phyloP scores from a whole-genome alignment of 257 asterid genomes.

The Nemophila menziesii region DNA sequence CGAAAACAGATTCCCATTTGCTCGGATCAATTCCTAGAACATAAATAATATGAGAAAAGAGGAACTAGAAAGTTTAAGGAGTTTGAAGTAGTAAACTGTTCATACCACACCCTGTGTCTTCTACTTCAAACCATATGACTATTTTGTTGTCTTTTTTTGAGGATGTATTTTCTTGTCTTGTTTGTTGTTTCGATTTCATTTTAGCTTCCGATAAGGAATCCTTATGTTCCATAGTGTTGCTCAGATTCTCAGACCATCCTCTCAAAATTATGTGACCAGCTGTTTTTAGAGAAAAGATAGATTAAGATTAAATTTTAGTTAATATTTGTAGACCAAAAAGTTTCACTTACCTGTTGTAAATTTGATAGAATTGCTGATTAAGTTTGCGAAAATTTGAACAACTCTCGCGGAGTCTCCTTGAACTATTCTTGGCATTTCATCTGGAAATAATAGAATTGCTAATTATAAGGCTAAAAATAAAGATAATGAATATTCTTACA shows the following conservation, averaged over 20 bases:
- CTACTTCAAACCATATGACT: conserved; percentile 80
- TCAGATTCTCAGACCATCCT: conserved; percentile 74
- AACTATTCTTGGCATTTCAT: conserved; percentile 82
- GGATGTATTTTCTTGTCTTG: conserved; percentile 27
- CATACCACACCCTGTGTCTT: conserved; percentile 90
- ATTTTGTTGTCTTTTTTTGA: conserved; percentile 47
- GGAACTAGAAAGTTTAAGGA: not conserved
- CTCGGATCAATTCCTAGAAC: conserved; percentile 63
- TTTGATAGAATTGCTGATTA: conserved; percentile 78
- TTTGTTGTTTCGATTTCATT: conserved; percentile 32
- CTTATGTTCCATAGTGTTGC: conserved; percentile 18
- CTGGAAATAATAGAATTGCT: conserved; percentile 26
- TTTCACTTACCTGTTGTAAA: conserved; percentile 64
- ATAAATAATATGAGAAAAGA: conserved; percentile 5
- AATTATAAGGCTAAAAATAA: conserved; percentile 5
- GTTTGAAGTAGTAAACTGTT: conserved; percentile 9
- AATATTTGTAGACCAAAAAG: not conserved
- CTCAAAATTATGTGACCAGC: conserved; percentile 77
- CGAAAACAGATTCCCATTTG: conserved; percentile 96
- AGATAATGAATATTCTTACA: not conserved
- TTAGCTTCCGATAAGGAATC: conserved; percentile 38
- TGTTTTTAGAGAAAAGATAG: conserved; percentile 18
- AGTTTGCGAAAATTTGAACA: conserved; percentile 77
- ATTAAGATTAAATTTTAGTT: not conserved
- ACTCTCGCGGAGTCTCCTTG: conserved; percentile 87